phyloP scores from a whole-genome alignment of 768 basidiomycete genomes.

The Suillus placidus region DNA sequence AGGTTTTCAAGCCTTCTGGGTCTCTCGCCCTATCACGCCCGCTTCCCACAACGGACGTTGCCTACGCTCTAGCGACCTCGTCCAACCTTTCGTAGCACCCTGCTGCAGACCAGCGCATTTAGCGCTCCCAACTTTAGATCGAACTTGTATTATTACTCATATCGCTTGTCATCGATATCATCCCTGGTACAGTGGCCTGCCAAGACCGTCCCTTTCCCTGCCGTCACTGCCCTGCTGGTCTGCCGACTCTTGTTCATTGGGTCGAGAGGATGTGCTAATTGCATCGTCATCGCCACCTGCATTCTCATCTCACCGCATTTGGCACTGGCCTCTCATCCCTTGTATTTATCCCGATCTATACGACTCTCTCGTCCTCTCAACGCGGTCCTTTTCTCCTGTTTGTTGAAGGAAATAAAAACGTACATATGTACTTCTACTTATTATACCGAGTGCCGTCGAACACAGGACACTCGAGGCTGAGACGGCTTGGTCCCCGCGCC shows the following conservation, averaged over 20 bases:
- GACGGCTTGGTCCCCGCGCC: neutral
- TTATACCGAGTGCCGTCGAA: slow-evolving; percentile 3
- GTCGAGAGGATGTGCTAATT: slow-evolving; percentile 6
- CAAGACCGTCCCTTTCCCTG: slow-evolving; percentile 22
- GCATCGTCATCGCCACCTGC: slow-evolving; percentile 5
- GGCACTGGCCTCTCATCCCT: slow-evolving; percentile 1
- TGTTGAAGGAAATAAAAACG: slow-evolving; percentile 5
- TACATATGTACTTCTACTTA: slow-evolving; percentile 10
- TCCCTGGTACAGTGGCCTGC: slow-evolving; percentile 17
- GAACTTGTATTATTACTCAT: slow-evolving; percentile 40
- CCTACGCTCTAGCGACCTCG: slow-evolving; percentile 24
- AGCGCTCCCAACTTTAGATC: slow-evolving; percentile 15
- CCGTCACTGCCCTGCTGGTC: slow-evolving; percentile 26
- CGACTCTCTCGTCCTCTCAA: slow-evolving; percentile 3
- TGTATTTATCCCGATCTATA: slow-evolving; percentile 6
- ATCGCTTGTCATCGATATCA: slow-evolving; percentile 26
- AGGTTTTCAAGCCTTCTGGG: slow-evolving; percentile 14
- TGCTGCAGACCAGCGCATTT: slow-evolving; percentile 20
- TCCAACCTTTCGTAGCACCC: slow-evolving; percentile 21
- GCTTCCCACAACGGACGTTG: slow-evolving; percentile 22
- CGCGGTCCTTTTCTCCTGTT: neutral
- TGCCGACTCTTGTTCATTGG: slow-evolving; percentile 16
- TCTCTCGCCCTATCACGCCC: slow-evolving; percentile 22
- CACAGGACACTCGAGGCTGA: slow-evolving; percentile 1
- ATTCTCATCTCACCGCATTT: slow-evolving; percentile 4